A percentile compares a stretch with the other conserved stretches of the same genome.
These are phyloP conservation scores for Laburnicola sp. DNA, from an alignment of 2,329 filamentous ascomycete species.

Conservation along the genomic window DNA sequence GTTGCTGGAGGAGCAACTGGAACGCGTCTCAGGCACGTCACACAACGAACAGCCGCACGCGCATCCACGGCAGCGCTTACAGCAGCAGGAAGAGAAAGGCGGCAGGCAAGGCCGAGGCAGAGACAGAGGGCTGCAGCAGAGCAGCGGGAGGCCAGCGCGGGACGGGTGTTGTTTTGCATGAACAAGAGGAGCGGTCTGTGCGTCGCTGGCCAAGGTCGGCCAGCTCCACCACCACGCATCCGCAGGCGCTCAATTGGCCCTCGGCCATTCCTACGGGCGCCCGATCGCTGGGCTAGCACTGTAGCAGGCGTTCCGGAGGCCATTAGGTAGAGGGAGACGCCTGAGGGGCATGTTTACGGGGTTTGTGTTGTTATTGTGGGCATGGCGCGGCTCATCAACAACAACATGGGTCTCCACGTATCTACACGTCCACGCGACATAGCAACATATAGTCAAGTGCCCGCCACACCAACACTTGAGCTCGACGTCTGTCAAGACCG, in stretches of 20 bases:
- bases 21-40: constrained; percentile 35
- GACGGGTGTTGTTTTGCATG: constrained; percentile 35
- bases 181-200: constrained; percentile 21
- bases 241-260: constrained; percentile 20
- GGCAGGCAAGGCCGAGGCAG: constrained; percentile 23
- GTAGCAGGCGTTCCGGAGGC: background rate
- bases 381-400: constrained; percentile 1
- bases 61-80: constrained; percentile 37
- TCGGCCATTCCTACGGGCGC: constrained; percentile 11
- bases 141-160: constrained; percentile 22
- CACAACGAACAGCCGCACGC: constrained; percentile 29
- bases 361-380: constrained; percentile 1
- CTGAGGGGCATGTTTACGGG: constrained; percentile 17
- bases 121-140: constrained; percentile 16
- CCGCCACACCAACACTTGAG: too few relatives aligned
- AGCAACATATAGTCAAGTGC: too few relatives aligned
- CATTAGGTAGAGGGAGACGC: background rate
- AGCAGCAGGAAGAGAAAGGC: constrained; percentile 33
- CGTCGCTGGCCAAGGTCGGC: constrained; percentile 5
- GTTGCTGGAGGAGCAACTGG: constrained; percentile 25
- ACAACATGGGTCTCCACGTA: constrained; percentile 1
- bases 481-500: too few relatives aligned
- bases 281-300: constrained; percentile 19
- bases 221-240: constrained; percentile 22
- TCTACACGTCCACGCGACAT: too few relatives aligned